Evolutionary conservation across 169 alveolate species (phyloP).

Genomic region (Eimeria sp.): DNA sequence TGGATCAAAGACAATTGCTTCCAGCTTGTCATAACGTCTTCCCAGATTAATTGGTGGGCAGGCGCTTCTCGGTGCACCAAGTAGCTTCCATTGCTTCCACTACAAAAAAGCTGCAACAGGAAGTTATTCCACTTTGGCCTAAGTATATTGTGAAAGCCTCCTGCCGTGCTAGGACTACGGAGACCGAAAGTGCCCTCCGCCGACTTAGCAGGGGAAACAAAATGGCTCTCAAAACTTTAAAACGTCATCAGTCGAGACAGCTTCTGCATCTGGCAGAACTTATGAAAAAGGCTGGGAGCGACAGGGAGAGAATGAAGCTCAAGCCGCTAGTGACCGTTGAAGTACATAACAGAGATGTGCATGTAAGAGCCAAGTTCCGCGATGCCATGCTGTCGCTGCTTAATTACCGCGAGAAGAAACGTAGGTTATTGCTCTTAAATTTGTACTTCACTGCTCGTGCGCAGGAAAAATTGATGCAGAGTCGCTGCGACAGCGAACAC

Average conservation of each 20-base stretch:
- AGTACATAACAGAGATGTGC: conserved; percentile 95
- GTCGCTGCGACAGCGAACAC: conserved; percentile 92
- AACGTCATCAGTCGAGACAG: conserved; percentile 93
- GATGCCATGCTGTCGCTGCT: neutral
- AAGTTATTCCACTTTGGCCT: neutral
- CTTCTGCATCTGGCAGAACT: conserved; percentile 93
- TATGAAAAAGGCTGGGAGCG: conserved; percentile 92
- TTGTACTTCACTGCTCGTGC: neutral
- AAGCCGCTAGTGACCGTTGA: conserved; percentile 97
- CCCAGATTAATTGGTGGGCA: conserved; percentile 95
- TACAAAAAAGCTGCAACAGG: neutral
- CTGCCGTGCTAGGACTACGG: conserved; percentile 85
- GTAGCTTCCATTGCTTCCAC: neutral
- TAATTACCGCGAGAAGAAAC: neutral
- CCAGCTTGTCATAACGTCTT: conserved; percentile 94
- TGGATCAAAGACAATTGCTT: conserved; percentile 91
- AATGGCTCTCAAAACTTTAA: conserved; percentile 93
- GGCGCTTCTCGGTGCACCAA: neutral
- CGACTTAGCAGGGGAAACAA: conserved; percentile 93
- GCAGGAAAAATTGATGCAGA: conserved; percentile 90
- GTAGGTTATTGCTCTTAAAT: neutral
- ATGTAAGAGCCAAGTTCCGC: conserved; percentile 46
- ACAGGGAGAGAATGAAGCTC: conserved; percentile 92
- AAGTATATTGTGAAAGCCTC: neutral
- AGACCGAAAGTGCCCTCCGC: conserved; percentile 91